Evolutionary conservation across 192 early-diverging fungal species (phyloP), one percentile per base, ranked within the genome.

Genomic region (Backusella luteola): DNA sequence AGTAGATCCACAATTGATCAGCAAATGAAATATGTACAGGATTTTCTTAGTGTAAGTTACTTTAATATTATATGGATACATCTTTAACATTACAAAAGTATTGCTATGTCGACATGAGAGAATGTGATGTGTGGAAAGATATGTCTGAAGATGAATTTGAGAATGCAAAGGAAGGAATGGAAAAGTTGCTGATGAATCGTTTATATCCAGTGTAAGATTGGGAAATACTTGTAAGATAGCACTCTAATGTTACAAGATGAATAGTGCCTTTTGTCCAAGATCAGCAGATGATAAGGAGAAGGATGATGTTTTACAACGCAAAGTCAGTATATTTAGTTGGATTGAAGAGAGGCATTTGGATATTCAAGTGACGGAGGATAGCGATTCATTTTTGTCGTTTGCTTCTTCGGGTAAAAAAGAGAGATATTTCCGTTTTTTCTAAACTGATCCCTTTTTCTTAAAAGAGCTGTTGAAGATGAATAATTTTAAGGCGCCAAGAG

Each of bases 151-250:
- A 90, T 46, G 90, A 91, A 74, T 91, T 93, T 81, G 93, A 94
- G 68, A 91, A 91, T 83, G 91, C 91, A 1, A 88, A 90, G 32
- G 93, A 95, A 76, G 93, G 92, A 12, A 92, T 94, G 86, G 94
- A 95, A 74, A 95, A 95, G 69, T 84, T 95, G 32, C 89, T 94
- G 23, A 95, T 93, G 93, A 95, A 93, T 82, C 82, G 91, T 5
- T 79, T 93, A 23, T 92, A 87, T 41, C 73, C 81, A 38, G 79
- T 79, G 89, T 91, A 84, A 83, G 88, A 32, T 32, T 32, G 2
- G 32, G 32, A 32, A 32, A 32, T 32, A 32, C 32, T 32, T 32
- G 32, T 3, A 32, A 32, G 32, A 2, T 32, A 32, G 0, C 32
- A 32, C 32, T 32, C 32, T 32, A 32, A 32, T 3, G 2, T 32